These are phyloP conservation scores for Zelopaecilomyces penicillatus DNA, from an alignment of 2,329 filamentous ascomycete genomes.

Conservation along the genomic window DNA sequence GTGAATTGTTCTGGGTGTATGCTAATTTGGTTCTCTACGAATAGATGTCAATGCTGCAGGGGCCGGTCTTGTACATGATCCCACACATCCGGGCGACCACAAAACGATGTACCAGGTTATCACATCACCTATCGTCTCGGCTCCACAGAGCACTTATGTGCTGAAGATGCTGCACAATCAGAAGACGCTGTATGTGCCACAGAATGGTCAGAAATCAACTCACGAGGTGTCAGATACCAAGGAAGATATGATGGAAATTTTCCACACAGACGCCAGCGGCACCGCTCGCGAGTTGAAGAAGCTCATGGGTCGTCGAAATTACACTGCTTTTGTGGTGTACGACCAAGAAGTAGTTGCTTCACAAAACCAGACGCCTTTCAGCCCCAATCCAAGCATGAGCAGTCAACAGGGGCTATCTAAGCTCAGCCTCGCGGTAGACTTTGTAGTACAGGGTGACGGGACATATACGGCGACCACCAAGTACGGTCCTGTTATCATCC, in stretches of 20 bases:
- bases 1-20: neutral
- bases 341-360: slow-evolving; percentile 66
- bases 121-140: slow-evolving; percentile 83
- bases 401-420: slow-evolving; percentile 45
- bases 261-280: slow-evolving; percentile 89
- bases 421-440: slow-evolving; percentile 87
- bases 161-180: slow-evolving; percentile 94
- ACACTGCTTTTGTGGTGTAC: slow-evolving; percentile 87
- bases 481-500: slow-evolving; percentile 93
- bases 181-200: slow-evolving; percentile 82
- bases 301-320: slow-evolving; percentile 89
- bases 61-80: slow-evolving; percentile 90
- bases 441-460: slow-evolving; percentile 90
- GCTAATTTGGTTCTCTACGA: slow-evolving; percentile 5
- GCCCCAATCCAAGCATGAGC: slow-evolving; percentile 26
- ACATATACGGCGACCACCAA: slow-evolving; percentile 78
- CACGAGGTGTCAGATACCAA: slow-evolving; percentile 83
- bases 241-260: slow-evolving; percentile 99
- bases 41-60: slow-evolving; percentile 80
- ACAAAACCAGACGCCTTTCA: slow-evolving; percentile 27
- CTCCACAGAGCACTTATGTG: slow-evolving; percentile 75
- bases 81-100: slow-evolving; percentile 81
- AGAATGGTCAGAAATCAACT: slow-evolving; percentile 71
- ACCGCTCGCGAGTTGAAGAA: slow-evolving; percentile 74
- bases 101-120: slow-evolving; percentile 99